Evolutionary conservation across 23 red algal genomes (phyloP), one percentile per base, ranked within the genome.

Genomic region (Gracilaria domingensis): DNA sequence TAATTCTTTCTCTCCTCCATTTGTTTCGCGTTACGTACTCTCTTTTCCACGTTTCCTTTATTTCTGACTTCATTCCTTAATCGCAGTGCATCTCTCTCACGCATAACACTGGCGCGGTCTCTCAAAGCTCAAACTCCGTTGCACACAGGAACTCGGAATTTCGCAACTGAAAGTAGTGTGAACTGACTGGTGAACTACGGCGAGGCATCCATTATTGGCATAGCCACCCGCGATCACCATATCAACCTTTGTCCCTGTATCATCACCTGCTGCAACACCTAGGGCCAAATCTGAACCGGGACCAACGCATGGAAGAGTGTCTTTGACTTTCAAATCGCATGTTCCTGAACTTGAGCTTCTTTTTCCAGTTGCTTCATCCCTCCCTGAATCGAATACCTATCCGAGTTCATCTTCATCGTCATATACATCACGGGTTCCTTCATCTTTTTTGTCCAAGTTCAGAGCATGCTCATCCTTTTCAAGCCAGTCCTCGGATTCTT

Each of bases 401-500:
- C 88, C 88, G 14, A 91, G 60, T 62, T 91, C 88, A 37, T 91
- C 88, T 50, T 91, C 88, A 73, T 91, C 88, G 57, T 91, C 88
- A 50, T 91, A 91, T 17, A 82, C 88, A 83, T 77, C 88, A 8
- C 88, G 88, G 24, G 88, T 91, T 50, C 88, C 88, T 64, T 91
- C 76, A 61, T 91, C 88, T 51, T 91, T 83, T 33, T 91, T 48
- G 25, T 91, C 79, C 25, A 91, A 48, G 18, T 91, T 72, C 24
- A 91, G 35, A 29, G 88, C 36, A 54, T 45, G 71, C 24, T 89
- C 53, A 39, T 86, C 65, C 12, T 61, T 59, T 44, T 54, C 85
- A 33, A 29, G 32, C 3, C 67, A 65, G 28, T 75, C 88, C n/a
- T 91, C 76, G 29, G 76, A 81, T 42, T 91, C 88, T 50, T 91